A percentile compares a stretch with the other conserved stretches of the same genome.
Conservation (phyloP, 2,329 filamentous ascomycete species). For the Colletotrichum sp. region DNA sequence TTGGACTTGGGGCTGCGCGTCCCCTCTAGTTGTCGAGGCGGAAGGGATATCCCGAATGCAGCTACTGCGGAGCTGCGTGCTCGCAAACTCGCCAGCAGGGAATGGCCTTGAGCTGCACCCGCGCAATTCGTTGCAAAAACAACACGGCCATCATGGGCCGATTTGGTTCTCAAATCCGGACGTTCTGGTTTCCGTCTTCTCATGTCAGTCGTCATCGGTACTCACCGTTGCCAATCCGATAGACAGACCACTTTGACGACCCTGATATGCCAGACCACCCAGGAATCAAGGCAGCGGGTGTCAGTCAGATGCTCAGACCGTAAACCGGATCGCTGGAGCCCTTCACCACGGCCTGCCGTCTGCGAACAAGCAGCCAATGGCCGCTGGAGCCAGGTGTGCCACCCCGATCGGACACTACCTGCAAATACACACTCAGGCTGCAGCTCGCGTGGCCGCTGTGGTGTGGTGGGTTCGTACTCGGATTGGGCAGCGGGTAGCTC, state of each 20-base stretch:
- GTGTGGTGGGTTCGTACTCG: background rate
- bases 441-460: background rate
- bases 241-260: background rate
- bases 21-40: background rate
- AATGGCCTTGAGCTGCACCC: background rate
- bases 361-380: background rate
- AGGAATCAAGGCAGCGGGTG: background rate
- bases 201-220: background rate
- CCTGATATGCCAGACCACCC: background rate
- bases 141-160: background rate
- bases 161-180: background rate
- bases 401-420: background rate
- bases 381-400: background rate
- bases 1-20: background rate
- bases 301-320: slow-evolving; percentile 12
- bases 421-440: background rate
- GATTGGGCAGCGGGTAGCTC: background rate
- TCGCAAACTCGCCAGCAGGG: background rate
- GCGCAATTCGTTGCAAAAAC: background rate
- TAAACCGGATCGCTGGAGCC: slow-evolving; percentile 1
- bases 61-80: background rate
- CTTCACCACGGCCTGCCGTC: background rate
- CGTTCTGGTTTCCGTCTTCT: background rate
- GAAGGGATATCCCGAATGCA: slow-evolving; percentile 3
- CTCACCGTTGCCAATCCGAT: background rate